Conservation (phyloP, 2,329 filamentous ascomycete genomes). For the Davidsoniella eucalypti region DNA sequence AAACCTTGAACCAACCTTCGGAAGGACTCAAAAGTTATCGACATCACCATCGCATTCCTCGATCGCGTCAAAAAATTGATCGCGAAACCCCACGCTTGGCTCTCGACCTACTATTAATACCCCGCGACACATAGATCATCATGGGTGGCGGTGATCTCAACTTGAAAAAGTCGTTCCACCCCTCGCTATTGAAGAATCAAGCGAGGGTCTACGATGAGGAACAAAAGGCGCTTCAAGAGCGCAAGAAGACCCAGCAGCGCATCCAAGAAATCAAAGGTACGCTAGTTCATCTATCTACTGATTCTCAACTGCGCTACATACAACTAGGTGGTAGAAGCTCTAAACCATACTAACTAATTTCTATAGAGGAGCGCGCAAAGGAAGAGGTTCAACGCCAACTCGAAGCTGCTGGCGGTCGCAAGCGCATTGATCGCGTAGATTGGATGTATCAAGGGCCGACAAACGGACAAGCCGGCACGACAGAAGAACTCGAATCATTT, state of each 20-base stretch:
- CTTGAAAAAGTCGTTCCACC: conserved; percentile 90
- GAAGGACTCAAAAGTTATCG: too few species aligned
- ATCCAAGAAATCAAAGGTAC: conserved; percentile 63
- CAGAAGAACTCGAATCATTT: conserved; percentile 87
- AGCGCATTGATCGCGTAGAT: conserved; percentile 69
- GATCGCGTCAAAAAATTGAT: background rate
- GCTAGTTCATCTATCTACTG: background rate
- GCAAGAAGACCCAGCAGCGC: conserved; percentile 82
- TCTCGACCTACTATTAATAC: too few species aligned
- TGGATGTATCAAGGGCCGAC: conserved; percentile 96
- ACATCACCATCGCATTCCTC: background rate
- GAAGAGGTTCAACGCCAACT: conserved; percentile 84
- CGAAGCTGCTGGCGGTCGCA: conserved; percentile 71
- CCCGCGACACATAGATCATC: conserved; percentile 22
- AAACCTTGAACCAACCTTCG: too few species aligned
- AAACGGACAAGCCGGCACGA: conserved; percentile 54
- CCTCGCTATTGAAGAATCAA: conserved; percentile 79
- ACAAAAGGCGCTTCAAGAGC: conserved; percentile 80
- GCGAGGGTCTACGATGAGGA: conserved; percentile 81
- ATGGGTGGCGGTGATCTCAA: conserved; percentile 96
- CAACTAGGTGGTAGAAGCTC: background rate
- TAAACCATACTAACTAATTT: background rate
- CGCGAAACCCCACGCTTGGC: background rate
- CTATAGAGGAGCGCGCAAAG: conserved; percentile 64
- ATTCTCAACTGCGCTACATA: background rate